Evolutionary conservation across 2,329 filamentous ascomycete genomes (phyloP).

Genomic region (Aaosphaeria pasadenensis): DNA sequence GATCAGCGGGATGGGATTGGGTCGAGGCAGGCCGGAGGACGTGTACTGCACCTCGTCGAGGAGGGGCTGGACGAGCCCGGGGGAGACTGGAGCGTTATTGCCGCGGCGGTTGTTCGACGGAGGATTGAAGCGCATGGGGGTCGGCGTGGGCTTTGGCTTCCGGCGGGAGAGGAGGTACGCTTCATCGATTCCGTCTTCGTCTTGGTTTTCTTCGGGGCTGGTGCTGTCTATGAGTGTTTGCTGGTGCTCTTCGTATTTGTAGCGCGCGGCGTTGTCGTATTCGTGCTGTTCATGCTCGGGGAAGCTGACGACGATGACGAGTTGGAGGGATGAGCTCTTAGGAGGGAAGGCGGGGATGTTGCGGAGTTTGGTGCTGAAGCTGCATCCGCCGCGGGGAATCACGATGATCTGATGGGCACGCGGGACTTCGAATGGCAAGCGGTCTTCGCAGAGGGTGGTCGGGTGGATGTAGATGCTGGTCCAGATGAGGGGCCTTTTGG

Average conservation of each 20-base stretch:
- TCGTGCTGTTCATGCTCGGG: slow-evolving; percentile 46
- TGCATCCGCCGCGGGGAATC: slow-evolving; percentile 77
- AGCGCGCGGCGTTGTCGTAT: slow-evolving; percentile 8
- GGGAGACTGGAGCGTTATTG: slow-evolving; percentile 3
- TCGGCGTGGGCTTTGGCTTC: background rate
- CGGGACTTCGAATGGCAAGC: slow-evolving; percentile 52
- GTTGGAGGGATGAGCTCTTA: slow-evolving; percentile 61
- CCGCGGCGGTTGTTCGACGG: background rate
- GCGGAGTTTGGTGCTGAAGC: slow-evolving; percentile 76
- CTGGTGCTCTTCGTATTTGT: background rate
- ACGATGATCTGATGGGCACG: slow-evolving; percentile 72
- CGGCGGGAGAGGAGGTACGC: background rate
- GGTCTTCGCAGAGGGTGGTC: slow-evolving; percentile 62
- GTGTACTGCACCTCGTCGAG: slow-evolving; percentile 74
- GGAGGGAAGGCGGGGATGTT: slow-evolving; percentile 80
- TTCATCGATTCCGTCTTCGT: background rate
- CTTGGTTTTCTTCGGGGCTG: background rate
- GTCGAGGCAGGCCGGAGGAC: slow-evolving; percentile 64
- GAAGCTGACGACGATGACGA: slow-evolving; percentile 74
- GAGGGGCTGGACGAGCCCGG: slow-evolving; percentile 59
- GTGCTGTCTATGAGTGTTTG: background rate
- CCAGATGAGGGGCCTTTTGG: slow-evolving; percentile 60
- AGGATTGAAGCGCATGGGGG: background rate
- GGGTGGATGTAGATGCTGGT: slow-evolving; percentile 65
- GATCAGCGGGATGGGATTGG: slow-evolving; percentile 75